Evolutionary conservation across 2,329 filamentous ascomycete genomes (phyloP).

Genomic region (Mariannaea elegans): DNA sequence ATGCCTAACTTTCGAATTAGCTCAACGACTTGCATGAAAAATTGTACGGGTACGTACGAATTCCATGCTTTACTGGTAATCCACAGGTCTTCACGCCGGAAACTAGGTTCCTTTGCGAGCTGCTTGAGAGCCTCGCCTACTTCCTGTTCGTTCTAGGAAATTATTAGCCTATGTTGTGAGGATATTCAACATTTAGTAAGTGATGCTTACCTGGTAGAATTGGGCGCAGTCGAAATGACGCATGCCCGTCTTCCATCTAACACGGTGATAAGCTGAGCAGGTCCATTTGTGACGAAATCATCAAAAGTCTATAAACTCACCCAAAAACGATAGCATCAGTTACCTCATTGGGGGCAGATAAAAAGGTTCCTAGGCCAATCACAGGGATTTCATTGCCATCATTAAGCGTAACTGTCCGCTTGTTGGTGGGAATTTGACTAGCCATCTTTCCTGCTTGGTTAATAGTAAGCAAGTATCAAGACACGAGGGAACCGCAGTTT

Average conservation of each 20-base stretch:
- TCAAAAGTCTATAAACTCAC: background rate
- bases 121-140: background rate
- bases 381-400: background rate
- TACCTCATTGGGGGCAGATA: background rate
- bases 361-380: background rate
- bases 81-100: slow-evolving; percentile 1
- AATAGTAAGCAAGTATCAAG: no score
- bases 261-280: background rate
- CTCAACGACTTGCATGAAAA: no score
- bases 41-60: slow-evolving; percentile 4
- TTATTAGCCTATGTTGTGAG: background rate
- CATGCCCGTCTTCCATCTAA: background rate
- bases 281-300: no score
- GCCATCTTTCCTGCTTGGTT: no score
- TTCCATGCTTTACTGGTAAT: slow-evolving; percentile 12
- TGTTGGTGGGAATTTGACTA: no score
- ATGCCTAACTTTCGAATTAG: no score
- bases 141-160: slow-evolving; percentile 2
- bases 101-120: background rate
- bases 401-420: background rate
- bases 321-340: background rate
- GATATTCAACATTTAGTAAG: background rate
- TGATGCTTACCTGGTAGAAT: background rate
- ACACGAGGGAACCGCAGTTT: no score
- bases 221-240: slow-evolving; percentile 10